Evolutionary conservation across 2,329 filamentous ascomycete genomes (phyloP).

Genomic region (Podosphaera aphanis): DNA sequence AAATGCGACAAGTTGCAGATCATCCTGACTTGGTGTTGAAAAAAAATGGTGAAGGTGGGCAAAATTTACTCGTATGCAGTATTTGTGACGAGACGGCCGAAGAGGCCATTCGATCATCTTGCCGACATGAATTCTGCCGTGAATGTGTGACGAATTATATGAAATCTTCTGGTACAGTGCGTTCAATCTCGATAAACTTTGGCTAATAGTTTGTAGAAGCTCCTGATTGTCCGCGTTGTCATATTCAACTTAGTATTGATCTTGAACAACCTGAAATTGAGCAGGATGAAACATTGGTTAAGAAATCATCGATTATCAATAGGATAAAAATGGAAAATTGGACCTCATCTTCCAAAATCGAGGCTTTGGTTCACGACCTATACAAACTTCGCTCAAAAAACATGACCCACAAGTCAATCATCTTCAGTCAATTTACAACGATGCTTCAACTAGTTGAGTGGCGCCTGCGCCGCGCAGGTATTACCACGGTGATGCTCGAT

Average conservation of each 20-base stretch:
- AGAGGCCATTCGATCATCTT: constrained; percentile 76
- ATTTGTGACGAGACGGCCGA: constrained; percentile 94
- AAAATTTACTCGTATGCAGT: constrained; percentile 76
- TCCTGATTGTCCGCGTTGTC: constrained; percentile 68
- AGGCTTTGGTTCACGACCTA: constrained; percentile 81
- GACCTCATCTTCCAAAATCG: constrained; percentile 96
- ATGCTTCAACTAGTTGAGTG: constrained; percentile 96
- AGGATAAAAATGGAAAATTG: constrained; percentile 97
- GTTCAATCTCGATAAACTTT: background rate
- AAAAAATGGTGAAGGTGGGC: constrained; percentile 63
- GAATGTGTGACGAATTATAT: constrained; percentile 62
- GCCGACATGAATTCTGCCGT: constrained; percentile 81
- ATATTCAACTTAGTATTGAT: constrained; percentile 74
- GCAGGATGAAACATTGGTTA: constrained; percentile 64
- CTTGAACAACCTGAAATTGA: constrained; percentile 89
- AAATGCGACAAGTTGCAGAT: constrained; percentile 94
- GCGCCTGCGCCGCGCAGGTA: constrained; percentile 85
- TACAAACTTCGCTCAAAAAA: constrained; percentile 83
- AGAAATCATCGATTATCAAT: constrained; percentile 95
- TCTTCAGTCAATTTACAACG: constrained; percentile 90
- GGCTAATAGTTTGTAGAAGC: constrained; percentile 19
- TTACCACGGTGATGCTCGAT: constrained; percentile 95
- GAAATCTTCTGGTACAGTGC: constrained; percentile 43
- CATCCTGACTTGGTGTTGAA: constrained; percentile 86
- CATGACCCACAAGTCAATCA: constrained; percentile 84